Base-by-base conservation (phyloP, 352 stramenopile species). In the Phytophthora palmivora region DNA sequence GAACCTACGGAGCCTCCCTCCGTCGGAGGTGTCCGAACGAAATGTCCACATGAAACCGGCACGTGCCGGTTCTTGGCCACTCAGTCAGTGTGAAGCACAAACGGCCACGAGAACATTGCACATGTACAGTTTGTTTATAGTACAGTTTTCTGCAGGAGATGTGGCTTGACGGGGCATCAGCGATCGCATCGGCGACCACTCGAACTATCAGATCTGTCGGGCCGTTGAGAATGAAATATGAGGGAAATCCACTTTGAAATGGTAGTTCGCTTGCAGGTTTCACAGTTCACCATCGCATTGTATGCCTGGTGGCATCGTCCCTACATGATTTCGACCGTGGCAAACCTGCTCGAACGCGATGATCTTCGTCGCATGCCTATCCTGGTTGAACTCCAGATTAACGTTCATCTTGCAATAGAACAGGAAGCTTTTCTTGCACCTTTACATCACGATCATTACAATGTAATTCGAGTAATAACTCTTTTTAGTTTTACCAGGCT, bases 391-490 rank as follows among this genome's bases (percentile, higher is more conserved):
- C 49, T 57, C 36, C 36, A 15, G 34, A 18, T 18, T 4, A 12
- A 34, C 30, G 30, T 46, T 56, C 44, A 55, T 42, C 22, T 44
- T 54, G 47, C 47, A 54, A 26, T n/a, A 15, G 48, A 37, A 56
- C 48, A 44, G 47, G 32, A 44, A 45, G 37, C 14, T 32, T 34
- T 12, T 21, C 15, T n/a, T 19, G 14, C 16, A 36, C 36, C 36
- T 57, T 57, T 57, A 57, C 49, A 57, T 33, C 36, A 47, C n/a
- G 16, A n/a, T 39, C 49, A 47, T 22, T 4, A 52, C n/a, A n/a
- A n/a, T n/a, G n/a, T n/a, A n/a, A n/a, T n/a, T n/a, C n/a, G n/a
- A n/a, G n/a, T n/a, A n/a, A n/a, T n/a, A n/a, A n/a, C n/a, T n/a
- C n/a, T n/a, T n/a, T n/a, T n/a, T 12, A 22, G 44, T 15, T 1